Percentiles rank a stretch among this genome's conserved stretches.
Evolutionary conservation across 2,329 filamentous ascomycete genomes (phyloP).

Genomic region (Zymoseptoria pseudotritici): DNA sequence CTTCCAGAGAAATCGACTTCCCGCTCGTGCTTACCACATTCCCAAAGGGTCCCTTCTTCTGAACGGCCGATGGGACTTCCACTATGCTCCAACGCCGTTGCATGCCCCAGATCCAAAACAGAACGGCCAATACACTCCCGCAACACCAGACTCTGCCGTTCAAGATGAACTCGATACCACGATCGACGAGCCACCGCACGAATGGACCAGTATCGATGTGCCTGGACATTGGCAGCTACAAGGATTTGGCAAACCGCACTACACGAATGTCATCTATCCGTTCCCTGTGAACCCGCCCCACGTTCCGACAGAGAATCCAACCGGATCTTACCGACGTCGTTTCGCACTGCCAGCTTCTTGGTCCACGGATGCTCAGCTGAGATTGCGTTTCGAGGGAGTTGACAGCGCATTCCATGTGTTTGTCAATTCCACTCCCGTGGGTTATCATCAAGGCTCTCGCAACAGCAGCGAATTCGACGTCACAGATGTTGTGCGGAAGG

Average conservation of each 20-base stretch:
- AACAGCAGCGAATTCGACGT: constrained; percentile 64
- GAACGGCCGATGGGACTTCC: constrained; percentile 13
- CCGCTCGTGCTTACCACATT: constrained; percentile 10
- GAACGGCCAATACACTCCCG: background rate
- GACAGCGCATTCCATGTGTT: constrained; percentile 63
- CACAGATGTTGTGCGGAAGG: constrained; percentile 41
- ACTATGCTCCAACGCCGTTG: constrained; percentile 8
- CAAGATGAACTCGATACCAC: background rate
- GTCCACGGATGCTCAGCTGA: constrained; percentile 47
- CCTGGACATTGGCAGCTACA: constrained; percentile 64
- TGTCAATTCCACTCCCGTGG: constrained; percentile 55
- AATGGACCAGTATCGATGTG: constrained; percentile 50
- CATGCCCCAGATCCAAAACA: constrained; percentile 6
- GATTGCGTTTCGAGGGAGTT: constrained; percentile 61
- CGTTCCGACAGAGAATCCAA: constrained; percentile 55
- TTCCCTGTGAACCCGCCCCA: constrained; percentile 58
- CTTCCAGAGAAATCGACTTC: constrained; percentile 11
- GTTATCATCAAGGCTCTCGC: constrained; percentile 61
- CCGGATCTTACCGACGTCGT: constrained; percentile 51
- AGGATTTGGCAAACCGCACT: constrained; percentile 60
- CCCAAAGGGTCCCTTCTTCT: constrained; percentile 8
- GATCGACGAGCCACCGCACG: background rate
- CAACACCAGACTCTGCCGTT: background rate
- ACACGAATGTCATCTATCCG: constrained; percentile 60
- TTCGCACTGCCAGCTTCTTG: constrained; percentile 45